phyloP scores from a whole-genome alignment of 257 asterid species.

The Solanum chiquidenum region DNA sequence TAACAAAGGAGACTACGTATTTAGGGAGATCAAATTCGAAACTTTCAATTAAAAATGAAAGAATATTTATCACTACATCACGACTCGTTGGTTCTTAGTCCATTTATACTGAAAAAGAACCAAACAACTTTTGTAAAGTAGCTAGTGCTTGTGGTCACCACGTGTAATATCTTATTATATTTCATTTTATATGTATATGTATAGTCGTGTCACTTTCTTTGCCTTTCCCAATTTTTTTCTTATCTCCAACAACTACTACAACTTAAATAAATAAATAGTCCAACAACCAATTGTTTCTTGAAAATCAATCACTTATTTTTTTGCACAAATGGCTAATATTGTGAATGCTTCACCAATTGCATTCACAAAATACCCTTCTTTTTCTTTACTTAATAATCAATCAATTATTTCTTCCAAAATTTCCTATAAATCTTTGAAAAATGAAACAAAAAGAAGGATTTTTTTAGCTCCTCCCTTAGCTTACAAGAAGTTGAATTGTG shows the following conservation, averaged over 20 bases:
- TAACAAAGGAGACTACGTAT: no score
- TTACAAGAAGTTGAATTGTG: slow-evolving; percentile 5
- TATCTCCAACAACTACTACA: neutral
- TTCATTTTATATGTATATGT: neutral
- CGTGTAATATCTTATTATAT: slow-evolving; percentile 12
- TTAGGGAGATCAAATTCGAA: no score
- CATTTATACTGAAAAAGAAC: neutral
- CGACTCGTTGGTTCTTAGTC: neutral
- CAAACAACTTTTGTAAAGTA: neutral
- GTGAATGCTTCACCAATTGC: slow-evolving; percentile 38
- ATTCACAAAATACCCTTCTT: slow-evolving; percentile 14
- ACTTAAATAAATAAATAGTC: neutral
- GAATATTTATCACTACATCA: no score
- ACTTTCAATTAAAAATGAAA: rapidly evolving
- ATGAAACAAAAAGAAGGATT: neutral
- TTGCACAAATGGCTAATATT: slow-evolving; percentile 28
- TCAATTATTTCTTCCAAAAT: neutral
- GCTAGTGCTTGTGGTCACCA: slow-evolving; percentile 30
- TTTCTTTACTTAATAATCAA: slow-evolving; percentile 5
- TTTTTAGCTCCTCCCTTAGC: slow-evolving; percentile 17
- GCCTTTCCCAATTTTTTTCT: slow-evolving; percentile 37
- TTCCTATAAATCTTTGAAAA: neutral
- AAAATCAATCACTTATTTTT: neutral
- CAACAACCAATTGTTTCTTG: neutral
- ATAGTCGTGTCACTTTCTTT: slow-evolving; percentile 54